Conservation (phyloP, 2,329 filamentous ascomycete species). For the Penicillium sp. region DNA sequence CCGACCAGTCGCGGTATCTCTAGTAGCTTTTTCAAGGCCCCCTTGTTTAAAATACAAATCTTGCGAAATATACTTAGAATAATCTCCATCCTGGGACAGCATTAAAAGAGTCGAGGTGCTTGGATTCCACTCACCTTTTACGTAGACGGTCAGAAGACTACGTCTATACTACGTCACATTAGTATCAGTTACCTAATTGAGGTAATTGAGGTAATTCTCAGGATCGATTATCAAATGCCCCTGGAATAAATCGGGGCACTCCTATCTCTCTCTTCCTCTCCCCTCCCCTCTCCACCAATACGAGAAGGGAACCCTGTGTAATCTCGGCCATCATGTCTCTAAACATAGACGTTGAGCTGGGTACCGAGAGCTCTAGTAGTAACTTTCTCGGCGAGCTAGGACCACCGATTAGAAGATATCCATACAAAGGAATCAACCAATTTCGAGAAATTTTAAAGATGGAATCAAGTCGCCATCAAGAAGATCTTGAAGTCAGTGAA, state of each 20-base stretch:
- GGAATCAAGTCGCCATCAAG: neutral
- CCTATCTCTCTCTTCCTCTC: neutral
- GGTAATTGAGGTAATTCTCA: no score
- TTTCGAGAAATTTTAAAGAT: neutral
- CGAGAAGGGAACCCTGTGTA: no score
- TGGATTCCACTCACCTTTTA: neutral
- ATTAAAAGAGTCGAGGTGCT: no score
- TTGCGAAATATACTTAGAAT: no score
- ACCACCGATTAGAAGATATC: slow-evolving; percentile 2
- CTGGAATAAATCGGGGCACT: neutral
- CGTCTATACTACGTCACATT: neutral
- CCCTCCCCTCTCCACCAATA: no score
- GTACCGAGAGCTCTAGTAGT: neutral
- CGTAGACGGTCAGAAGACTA: neutral
- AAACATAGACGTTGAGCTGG: neutral
- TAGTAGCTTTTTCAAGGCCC: no score
- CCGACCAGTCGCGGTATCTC: no score
- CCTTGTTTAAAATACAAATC: no score
- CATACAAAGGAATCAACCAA: slow-evolving; percentile 2
- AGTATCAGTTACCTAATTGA: no score
- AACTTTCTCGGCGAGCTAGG: slow-evolving; percentile 5
- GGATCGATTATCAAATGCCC: neutral
- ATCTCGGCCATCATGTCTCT: no score
- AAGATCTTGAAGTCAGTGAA: slow-evolving; percentile 1
- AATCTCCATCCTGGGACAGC: no score